phyloP scores from a whole-genome alignment of 1,139 yeast species.

The Ogataea hybrid region DNA sequence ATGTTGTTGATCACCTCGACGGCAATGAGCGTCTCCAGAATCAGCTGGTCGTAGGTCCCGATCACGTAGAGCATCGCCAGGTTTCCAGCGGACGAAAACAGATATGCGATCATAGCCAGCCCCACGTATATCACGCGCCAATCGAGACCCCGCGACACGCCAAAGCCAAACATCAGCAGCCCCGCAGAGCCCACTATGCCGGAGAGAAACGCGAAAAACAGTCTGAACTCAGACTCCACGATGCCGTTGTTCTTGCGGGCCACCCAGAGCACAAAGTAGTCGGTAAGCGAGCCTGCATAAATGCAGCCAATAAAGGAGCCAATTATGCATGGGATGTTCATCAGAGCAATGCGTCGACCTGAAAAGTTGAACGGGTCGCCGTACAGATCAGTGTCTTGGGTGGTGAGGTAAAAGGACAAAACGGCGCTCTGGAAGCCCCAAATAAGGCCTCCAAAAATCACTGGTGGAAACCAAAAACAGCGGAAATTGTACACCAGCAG shows the following conservation, averaged over 20 bases:
- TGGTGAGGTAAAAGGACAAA: conserved; percentile 40
- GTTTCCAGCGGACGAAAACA: conserved; percentile 41
- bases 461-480: conserved; percentile 39
- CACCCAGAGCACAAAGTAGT: conserved; percentile 40
- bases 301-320: conserved; percentile 41
- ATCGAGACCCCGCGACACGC: conserved; percentile 34
- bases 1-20: conserved; percentile 39
- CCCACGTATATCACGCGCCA: conserved; percentile 40
- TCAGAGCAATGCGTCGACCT: conserved; percentile 35
- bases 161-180: conserved; percentile 38
- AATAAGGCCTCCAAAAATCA: conserved; percentile 37
- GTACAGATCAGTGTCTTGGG: conserved; percentile 38
- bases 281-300: conserved; percentile 40
- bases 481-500: conserved; percentile 32
- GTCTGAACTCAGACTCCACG: conserved; percentile 40
- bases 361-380: conserved; percentile 37
- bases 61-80: conserved; percentile 40
- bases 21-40: conserved; percentile 40
- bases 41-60: conserved; percentile 42
- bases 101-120: conserved; percentile 39
- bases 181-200: conserved; percentile 40
- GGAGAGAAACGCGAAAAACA: conserved; percentile 38
- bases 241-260: conserved; percentile 39
- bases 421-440: conserved; percentile 43
- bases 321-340: conserved; percentile 41